These are phyloP conservation scores for Tuber microsphaerosporum DNA, from an alignment of 495 filamentous ascomycete species.

Conservation along the genomic window DNA sequence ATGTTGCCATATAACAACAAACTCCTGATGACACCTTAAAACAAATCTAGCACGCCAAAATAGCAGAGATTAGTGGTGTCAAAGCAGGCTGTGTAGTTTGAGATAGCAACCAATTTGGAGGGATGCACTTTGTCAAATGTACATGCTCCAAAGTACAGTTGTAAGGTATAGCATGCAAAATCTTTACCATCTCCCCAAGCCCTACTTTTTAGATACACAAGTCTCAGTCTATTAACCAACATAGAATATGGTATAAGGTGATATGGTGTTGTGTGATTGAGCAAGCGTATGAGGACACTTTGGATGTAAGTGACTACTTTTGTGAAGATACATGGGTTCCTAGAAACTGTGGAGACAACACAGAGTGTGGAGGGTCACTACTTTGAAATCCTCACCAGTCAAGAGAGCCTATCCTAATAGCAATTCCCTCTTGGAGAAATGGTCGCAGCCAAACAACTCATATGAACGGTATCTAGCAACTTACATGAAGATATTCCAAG, in stretches of 20 bases:
- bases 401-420: too few relatives aligned
- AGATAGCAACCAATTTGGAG: not conserved
- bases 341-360: not conserved
- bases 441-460: too few relatives aligned
- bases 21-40: too few relatives aligned
- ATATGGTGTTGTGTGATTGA: not conserved
- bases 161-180: not conserved
- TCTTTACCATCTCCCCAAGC: too few relatives aligned
- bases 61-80: too few relatives aligned
- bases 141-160: constrained; percentile 1
- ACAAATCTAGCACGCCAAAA: too few relatives aligned
- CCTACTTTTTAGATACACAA: too few relatives aligned
- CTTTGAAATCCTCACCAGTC: too few relatives aligned
- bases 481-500: constrained; percentile 9
- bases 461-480: not conserved
- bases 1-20: too few relatives aligned
- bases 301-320: constrained; percentile 6
- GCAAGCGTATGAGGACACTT: not conserved
- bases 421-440: too few relatives aligned
- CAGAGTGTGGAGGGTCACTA: not conserved
- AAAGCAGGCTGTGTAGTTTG: not conserved
- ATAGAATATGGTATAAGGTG: not conserved
- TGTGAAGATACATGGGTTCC: not conserved
- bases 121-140: not conserved
- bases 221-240: too few relatives aligned